Percentiles rank a stretch among this genome's conserved stretches.
These are phyloP conservation scores for Solanum medicagineum DNA, from an alignment of 257 asterid species.

Conservation along the genomic window DNA sequence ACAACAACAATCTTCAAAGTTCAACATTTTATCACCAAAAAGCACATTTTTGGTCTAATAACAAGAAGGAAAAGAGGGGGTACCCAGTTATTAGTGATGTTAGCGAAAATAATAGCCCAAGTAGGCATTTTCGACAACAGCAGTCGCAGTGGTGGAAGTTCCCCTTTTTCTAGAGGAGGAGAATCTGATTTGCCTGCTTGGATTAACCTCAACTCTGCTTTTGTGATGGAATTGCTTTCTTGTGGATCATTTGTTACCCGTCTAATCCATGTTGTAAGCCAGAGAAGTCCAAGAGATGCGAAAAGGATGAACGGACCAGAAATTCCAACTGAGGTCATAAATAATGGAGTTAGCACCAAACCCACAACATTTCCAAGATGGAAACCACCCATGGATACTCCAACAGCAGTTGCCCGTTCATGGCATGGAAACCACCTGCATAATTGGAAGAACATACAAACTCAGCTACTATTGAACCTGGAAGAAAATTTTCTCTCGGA, in stretches of 20 bases:
- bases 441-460: neutral
- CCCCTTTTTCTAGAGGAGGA: slow-evolving; percentile 31
- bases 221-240: slow-evolving; percentile 42
- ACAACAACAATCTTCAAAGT: neutral
- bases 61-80: neutral
- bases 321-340: slow-evolving; percentile 61
- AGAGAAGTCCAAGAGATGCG: slow-evolving; percentile 71
- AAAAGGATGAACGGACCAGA: slow-evolving; percentile 82
- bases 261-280: slow-evolving; percentile 56
- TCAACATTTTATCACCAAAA: neutral
- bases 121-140: slow-evolving; percentile 73
- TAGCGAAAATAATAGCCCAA: slow-evolving; percentile 91
- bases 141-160: slow-evolving; percentile 50
- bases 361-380: slow-evolving; percentile 94
- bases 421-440: slow-evolving; percentile 82
- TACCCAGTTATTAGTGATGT: slow-evolving; percentile 83
- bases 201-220: slow-evolving; percentile 54
- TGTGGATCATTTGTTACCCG: slow-evolving; percentile 61
- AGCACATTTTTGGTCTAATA: neutral
- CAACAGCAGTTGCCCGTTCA: slow-evolving; percentile 92
- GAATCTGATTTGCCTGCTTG: slow-evolving; percentile 77
- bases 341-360: slow-evolving; percentile 58
- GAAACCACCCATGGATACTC: slow-evolving; percentile 94
- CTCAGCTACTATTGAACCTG: neutral
- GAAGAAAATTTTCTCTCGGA: neutral